Conservation (phyloP, 1,139 yeast genomes). For the Magnusiomyces sp. region DNA sequence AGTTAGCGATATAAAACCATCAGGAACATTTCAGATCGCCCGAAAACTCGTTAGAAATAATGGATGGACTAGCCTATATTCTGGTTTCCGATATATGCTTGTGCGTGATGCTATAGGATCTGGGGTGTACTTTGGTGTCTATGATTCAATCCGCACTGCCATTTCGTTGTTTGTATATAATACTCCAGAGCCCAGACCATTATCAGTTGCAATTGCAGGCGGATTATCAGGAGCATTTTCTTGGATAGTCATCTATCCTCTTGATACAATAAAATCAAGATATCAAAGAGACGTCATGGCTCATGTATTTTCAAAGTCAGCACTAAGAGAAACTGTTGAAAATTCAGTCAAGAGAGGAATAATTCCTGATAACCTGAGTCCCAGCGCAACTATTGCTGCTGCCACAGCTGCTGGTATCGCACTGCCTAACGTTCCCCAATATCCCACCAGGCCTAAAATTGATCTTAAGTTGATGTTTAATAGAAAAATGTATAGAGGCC, state of each 20-base stretch:
- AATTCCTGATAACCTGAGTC: slow-evolving; percentile 26
- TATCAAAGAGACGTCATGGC: slow-evolving; percentile 67
- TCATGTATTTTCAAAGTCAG: slow-evolving; percentile 34
- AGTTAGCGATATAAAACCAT: slow-evolving; percentile 8
- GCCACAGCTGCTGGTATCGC: slow-evolving; percentile 18
- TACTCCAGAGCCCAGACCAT: slow-evolving; percentile 31
- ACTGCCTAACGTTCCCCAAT: slow-evolving; percentile 9
- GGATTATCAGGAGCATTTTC: slow-evolving; percentile 68
- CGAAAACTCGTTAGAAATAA: slow-evolving; percentile 45
- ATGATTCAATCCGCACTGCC: slow-evolving; percentile 54
- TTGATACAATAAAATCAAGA: slow-evolving; percentile 70
- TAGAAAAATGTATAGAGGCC: slow-evolving; percentile 59
- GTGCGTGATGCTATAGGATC: slow-evolving; percentile 60
- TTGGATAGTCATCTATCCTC: slow-evolving; percentile 68
- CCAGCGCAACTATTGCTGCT: slow-evolving; percentile 13
- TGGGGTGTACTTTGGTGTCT: slow-evolving; percentile 64
- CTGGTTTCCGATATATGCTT: slow-evolving; percentile 64
- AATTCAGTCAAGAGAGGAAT: slow-evolving; percentile 15
- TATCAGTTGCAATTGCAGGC: slow-evolving; percentile 56
- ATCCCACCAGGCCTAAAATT: slow-evolving; percentile 13
- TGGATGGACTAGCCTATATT: slow-evolving; percentile 58
- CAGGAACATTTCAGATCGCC: slow-evolving; percentile 42
- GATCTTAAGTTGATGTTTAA: slow-evolving; percentile 21
- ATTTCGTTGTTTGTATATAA: slow-evolving; percentile 24
- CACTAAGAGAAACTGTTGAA: slow-evolving; percentile 22